A percentile compares a stretch with the other conserved stretches of the same genome.
phyloP scores from a whole-genome alignment of 306 rosid genomes.

The Canavalia gladiata region DNA sequence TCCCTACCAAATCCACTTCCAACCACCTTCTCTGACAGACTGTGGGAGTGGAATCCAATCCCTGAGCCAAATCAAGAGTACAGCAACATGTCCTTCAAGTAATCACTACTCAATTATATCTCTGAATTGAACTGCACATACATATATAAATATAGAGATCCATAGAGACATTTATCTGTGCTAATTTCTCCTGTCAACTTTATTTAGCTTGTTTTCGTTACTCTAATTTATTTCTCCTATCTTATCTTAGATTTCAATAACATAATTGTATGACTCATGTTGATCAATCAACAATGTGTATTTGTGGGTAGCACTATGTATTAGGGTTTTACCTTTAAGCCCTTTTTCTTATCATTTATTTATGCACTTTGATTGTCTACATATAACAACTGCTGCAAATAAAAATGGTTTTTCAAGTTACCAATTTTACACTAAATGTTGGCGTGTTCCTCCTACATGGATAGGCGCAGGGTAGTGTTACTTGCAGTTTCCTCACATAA shows the following conservation, averaged over 20 bases:
- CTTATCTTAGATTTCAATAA: slow-evolving; percentile 41
- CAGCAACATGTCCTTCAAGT: slow-evolving; percentile 82
- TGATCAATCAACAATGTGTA: slow-evolving; percentile 38
- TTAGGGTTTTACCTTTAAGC: slow-evolving; percentile 33
- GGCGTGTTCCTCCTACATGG: neutral
- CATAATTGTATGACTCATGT: slow-evolving; percentile 44
- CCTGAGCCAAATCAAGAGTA: slow-evolving; percentile 69
- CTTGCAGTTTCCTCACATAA: neutral
- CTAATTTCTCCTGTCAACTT: slow-evolving; percentile 42
- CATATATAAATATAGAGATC: slow-evolving; percentile 5
- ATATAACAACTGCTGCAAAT: neutral
- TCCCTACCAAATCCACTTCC: slow-evolving; percentile 64
- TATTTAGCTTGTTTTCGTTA: slow-evolving; percentile 25
- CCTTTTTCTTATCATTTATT: neutral
- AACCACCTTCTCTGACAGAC: slow-evolving; percentile 73
- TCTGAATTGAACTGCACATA: slow-evolving; percentile 43
- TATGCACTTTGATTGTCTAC: neutral
- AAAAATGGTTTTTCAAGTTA: neutral
- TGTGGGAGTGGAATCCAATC: slow-evolving; percentile 95
- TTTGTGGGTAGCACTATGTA: neutral
- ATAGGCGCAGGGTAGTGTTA: neutral
- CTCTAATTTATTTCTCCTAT: slow-evolving; percentile 27
- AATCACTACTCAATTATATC: slow-evolving; percentile 46
- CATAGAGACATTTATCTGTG: slow-evolving; percentile 38
- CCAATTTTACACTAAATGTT: neutral